Conservation (phyloP, 2,329 filamentous ascomycete species). For the Aquanectria penicillioides region DNA sequence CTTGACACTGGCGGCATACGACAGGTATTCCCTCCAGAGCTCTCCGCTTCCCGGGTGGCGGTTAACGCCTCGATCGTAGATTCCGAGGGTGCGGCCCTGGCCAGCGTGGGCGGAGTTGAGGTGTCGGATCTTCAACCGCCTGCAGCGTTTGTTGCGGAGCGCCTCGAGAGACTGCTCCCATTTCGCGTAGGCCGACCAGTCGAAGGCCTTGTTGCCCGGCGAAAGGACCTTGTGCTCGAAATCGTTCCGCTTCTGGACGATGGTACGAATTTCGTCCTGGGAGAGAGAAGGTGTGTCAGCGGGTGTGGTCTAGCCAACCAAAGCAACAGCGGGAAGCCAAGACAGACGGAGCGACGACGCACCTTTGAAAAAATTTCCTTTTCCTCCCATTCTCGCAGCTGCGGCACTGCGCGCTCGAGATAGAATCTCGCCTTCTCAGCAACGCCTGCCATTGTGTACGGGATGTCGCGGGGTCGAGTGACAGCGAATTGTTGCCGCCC, state of each 20-base stretch:
- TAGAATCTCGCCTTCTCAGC: conserved; percentile 96
- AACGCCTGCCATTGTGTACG: conserved; percentile 75
- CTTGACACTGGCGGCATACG: conserved; percentile 77
- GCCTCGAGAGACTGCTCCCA: conserved; percentile 77
- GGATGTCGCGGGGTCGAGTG: background rate
- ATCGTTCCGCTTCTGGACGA: conserved; percentile 90
- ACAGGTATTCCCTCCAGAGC: conserved; percentile 91
- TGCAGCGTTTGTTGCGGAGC: conserved; percentile 83
- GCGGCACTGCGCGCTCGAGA: conserved; percentile 90
- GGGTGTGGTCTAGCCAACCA: background rate
- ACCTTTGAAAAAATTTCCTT: conserved; percentile 91
- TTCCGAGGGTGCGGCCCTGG: conserved; percentile 85
- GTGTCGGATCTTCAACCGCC: conserved; percentile 79
- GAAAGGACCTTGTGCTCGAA: conserved; percentile 93
- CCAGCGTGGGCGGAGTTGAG: conserved; percentile 74
- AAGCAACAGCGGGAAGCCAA: background rate
- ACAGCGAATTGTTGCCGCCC: background rate
- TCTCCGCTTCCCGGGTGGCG: conserved; percentile 84
- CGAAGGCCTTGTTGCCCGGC: conserved; percentile 77
- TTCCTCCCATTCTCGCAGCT: conserved; percentile 90
- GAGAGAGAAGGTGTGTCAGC: conserved; percentile 20
- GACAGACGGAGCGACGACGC: conserved; percentile 32
- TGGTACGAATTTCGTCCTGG: conserved; percentile 87
- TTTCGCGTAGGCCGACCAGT: conserved; percentile 85
- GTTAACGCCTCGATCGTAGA: conserved; percentile 86